Evolutionary conservation across 2,329 filamentous ascomycete genomes (phyloP), one percentile per base, ranked within the genome.

Genomic region (Colletotrichum aenigma): DNA sequence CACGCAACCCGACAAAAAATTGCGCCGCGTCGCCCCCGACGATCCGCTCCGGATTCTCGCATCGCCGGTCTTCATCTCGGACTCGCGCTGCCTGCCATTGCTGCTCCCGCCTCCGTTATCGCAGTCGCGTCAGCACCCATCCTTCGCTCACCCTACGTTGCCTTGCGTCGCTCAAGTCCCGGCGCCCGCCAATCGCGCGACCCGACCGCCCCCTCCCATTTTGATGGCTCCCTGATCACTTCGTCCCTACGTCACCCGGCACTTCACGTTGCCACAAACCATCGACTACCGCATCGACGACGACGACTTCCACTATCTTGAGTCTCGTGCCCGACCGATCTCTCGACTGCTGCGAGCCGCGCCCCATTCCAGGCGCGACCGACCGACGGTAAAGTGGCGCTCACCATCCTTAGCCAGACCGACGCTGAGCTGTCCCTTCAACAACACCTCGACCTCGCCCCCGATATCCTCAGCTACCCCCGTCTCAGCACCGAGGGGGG

Each of bases 351-450:
- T 67, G 75, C 68, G 66, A 74, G 61, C 74, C 71, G 70, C 74
- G 74, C 74, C 68, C 73, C 64, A 71, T 77, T 58, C 43, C 74
- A 66, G 77, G 77, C 77, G 77, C 77, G 75, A 78, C 77, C 69
- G 55, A 74, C 58, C 21, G 34, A 69, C 36, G 67, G 72, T 82
- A 88, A 84, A 80, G 87, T 91, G 90, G 90, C 90, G 81, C 88
- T 91, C 83, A 90, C 89, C 74, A 85, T 90, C 79, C 85, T 90
- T 83, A 88, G 84, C 82, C 88, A 88, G 80, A 85, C 85, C 84
- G 88, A 90, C 74, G 86, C 88, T 79, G 88, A 91, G 82, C 87
- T 92, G 76, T 91, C 90, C 77, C 86, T 91, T 58, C 90, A 91
- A 83, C 90, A 92, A 81, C 90, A 92, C 79, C 87, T 91, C 78